phyloP scores from a whole-genome alignment of 176 grass and related monocot genomes.

The Urochloa ruziziensis region DNA sequence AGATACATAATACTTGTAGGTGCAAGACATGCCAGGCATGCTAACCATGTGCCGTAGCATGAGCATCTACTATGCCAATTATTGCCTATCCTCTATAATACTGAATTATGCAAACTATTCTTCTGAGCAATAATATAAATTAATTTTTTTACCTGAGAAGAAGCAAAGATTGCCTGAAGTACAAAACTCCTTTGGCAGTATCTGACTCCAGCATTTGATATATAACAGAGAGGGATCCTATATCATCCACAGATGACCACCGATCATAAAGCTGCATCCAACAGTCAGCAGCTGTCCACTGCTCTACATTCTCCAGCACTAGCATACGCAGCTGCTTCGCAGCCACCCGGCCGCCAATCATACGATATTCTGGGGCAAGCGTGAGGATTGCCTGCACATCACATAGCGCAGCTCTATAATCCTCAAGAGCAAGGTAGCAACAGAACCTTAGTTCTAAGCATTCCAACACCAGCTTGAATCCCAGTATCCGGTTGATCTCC shows the following conservation, averaged over 20 bases:
- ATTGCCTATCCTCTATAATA: conserved; percentile 8
- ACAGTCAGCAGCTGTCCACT: conserved; percentile 94
- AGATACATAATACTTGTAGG: conserved; percentile 12
- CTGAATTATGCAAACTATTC: conserved; percentile 30
- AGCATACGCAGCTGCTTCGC: conserved; percentile 78
- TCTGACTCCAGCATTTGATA: conserved; percentile 99
- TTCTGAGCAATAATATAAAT: conserved; percentile 30
- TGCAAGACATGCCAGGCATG: conserved; percentile 27
- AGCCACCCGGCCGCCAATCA: conserved; percentile 84
- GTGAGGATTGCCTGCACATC: conserved; percentile 94
- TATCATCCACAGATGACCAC: conserved; percentile 98
- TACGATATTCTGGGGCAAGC: conserved; percentile 78
- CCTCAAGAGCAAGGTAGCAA: conserved; percentile 86
- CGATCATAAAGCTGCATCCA: conserved; percentile 98
- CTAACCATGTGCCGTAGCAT: conserved; percentile 29
- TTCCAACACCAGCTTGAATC: conserved; percentile 81
- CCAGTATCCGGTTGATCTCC: conserved; percentile 90
- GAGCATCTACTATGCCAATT: conserved; percentile 26
- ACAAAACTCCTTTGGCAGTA: conserved; percentile 88
- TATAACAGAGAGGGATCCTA: conserved; percentile 94
- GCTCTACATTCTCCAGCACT: conserved; percentile 92
- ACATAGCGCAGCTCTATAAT: conserved; percentile 80
- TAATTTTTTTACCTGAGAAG: conserved; percentile 78
- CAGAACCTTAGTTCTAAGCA: conserved; percentile 96
- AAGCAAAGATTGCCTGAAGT: conserved; percentile 98